Evolutionary conservation across 148 eudicot genomes (phyloP).

Genomic region (Cornus florida): DNA sequence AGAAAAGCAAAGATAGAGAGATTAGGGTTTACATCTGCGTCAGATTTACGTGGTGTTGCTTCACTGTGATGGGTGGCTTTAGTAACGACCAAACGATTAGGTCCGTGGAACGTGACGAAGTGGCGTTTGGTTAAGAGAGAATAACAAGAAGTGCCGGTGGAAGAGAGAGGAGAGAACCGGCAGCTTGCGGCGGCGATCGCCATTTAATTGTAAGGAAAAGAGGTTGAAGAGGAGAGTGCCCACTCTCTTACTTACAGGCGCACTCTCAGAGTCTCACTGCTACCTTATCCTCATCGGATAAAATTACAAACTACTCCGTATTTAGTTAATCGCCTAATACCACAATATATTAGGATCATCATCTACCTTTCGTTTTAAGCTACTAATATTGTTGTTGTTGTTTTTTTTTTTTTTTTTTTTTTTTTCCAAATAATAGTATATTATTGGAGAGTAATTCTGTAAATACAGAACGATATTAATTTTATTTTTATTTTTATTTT

Average conservation of each 20-base stretch:
- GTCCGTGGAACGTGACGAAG: constrained; percentile 12
- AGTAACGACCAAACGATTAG: constrained; percentile 4
- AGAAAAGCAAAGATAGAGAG: not conserved
- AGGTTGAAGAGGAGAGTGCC: not conserved
- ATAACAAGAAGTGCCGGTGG: constrained; percentile 23
- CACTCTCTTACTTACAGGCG: not conserved
- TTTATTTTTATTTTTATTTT: too few relatives aligned
- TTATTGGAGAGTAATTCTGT: too few relatives aligned
- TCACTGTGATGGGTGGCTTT: constrained; percentile 19
- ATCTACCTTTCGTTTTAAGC: too few relatives aligned
- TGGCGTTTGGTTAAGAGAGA: constrained; percentile 30
- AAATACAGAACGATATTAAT: too few relatives aligned
- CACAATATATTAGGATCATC: too few relatives aligned
- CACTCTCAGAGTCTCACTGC: not conserved
- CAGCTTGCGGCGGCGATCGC: constrained; percentile 37
- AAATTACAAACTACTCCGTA: too few relatives aligned
- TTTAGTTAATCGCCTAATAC: too few relatives aligned
- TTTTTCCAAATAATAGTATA: too few relatives aligned
- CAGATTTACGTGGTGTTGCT: constrained; percentile 11
- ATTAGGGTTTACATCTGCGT: constrained; percentile 19
- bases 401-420: too few relatives aligned
- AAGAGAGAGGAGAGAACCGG: constrained; percentile 26
- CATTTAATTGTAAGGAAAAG: constrained; percentile 14
- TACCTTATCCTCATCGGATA: not conserved
- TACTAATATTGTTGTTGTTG: too few relatives aligned